A percentile compares a stretch with the other conserved stretches of the same genome.
These are phyloP conservation scores for Calonectria pseudoreteaudii DNA, from an alignment of 2,329 filamentous ascomycete species.

Conservation along the genomic window DNA sequence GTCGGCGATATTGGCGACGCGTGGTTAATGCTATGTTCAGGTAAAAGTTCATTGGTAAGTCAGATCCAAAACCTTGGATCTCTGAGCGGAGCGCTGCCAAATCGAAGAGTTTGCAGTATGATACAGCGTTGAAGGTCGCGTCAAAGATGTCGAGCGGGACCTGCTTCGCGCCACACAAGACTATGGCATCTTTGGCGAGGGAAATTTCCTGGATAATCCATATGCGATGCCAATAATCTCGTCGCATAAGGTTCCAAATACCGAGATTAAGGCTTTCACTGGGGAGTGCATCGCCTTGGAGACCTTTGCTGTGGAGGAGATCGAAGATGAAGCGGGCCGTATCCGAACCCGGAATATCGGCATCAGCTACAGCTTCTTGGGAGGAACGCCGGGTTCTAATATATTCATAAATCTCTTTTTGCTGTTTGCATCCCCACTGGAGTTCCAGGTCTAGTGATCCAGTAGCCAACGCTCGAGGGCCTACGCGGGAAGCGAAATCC, in stretches of 20 bases:
- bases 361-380: neutral
- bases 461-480: neutral
- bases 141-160: slow-evolving; percentile 25
- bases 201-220: slow-evolving; percentile 26
- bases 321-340: neutral
- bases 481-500: slow-evolving; percentile 17
- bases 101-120: neutral
- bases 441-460: neutral
- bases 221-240: slow-evolving; percentile 20
- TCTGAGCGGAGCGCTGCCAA: neutral
- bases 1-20: slow-evolving; percentile 6
- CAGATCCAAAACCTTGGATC: neutral
- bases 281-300: neutral
- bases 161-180: slow-evolving; percentile 14
- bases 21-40: neutral
- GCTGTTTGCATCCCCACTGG: neutral
- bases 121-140: slow-evolving; percentile 15
- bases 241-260: slow-evolving; percentile 11
- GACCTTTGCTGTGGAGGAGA: neutral
- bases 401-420: neutral
- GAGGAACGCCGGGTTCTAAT: neutral
- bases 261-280: neutral
- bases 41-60: slow-evolving; percentile 5
- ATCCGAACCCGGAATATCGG: neutral
- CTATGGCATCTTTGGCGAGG: neutral